Conservation (phyloP, 2,329 filamentous ascomycete species). For the Cladosporium sp. region DNA sequence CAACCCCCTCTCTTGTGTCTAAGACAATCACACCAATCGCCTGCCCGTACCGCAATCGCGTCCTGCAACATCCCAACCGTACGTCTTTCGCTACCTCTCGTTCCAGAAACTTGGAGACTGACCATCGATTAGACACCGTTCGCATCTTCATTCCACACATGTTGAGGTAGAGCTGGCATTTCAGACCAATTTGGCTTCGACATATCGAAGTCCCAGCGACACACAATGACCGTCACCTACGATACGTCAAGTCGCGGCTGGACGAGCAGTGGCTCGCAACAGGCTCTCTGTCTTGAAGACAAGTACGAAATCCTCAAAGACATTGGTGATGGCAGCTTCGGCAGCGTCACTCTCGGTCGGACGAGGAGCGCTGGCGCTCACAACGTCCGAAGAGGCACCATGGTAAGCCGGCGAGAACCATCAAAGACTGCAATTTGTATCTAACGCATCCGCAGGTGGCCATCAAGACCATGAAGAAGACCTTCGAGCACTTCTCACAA, state of each 20-base stretch:
- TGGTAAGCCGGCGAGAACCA: conserved; percentile 61
- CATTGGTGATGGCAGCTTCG: conserved; percentile 97
- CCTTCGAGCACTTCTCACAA: conserved; percentile 83
- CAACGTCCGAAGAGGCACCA: conserved; percentile 81
- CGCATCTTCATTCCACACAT: conserved; percentile 3
- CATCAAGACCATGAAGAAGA: conserved; percentile 99
- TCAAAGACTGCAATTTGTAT: not conserved
- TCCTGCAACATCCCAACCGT: conserved; percentile 4
- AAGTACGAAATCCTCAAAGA: conserved; percentile 97
- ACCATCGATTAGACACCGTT: conserved; percentile 7
- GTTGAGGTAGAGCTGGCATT: conserved; percentile 11
- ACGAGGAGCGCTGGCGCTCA: conserved; percentile 85
- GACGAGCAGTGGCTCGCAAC: conserved; percentile 41
- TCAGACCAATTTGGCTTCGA: conserved; percentile 7
- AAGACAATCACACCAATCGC: conserved; percentile 12
- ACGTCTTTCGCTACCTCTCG: not conserved
- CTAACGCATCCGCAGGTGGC: conserved; percentile 62
- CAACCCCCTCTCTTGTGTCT: conserved; percentile 11
- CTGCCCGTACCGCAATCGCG: conserved; percentile 1
- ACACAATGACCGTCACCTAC: conserved; percentile 68
- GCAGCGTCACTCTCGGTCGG: conserved; percentile 86
- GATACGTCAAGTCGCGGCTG: conserved; percentile 67
- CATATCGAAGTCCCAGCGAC: conserved; percentile 16
- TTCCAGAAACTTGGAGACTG: conserved; percentile 9
- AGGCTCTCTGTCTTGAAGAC: conserved; percentile 67